Percentiles rank a stretch among this genome's conserved stretches.
These are phyloP conservation scores for Obelidium mucronatum DNA, from an alignment of 192 early-diverging fungal genomes.

Conservation along the genomic window DNA sequence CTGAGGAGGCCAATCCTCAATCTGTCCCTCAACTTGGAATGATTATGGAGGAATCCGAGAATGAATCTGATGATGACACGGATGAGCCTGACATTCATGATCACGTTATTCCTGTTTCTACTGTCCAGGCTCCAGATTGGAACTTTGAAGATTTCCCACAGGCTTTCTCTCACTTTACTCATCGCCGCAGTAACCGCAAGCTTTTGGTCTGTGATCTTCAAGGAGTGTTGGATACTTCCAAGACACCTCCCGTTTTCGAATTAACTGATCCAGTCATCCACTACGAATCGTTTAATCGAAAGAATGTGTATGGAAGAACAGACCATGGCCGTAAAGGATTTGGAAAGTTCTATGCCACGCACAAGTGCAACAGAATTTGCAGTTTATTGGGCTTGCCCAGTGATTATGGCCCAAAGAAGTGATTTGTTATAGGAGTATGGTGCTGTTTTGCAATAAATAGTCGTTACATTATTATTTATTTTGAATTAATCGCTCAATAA, in stretches of 20 bases:
- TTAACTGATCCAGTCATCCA: constrained; percentile 1
- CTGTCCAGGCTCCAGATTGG: neutral
- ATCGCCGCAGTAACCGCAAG: constrained; percentile 7
- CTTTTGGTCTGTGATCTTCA: neutral
- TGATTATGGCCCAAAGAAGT: no score
- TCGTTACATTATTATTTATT: no score
- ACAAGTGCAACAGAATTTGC: neutral
- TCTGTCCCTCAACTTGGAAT: neutral
- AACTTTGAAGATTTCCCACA: constrained; percentile 8
- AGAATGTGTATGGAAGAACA: constrained; percentile 11
- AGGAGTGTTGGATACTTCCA: neutral
- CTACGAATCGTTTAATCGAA: constrained; percentile 1
- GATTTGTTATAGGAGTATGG: no score
- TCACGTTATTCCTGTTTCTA: neutral
- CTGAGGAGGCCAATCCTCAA: neutral
- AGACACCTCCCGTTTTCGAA: neutral
- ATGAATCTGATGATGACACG: neutral
- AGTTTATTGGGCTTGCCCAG: neutral
- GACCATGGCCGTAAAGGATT: constrained; percentile 9
- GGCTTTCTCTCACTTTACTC: constrained; percentile 5
- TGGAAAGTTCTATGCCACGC: neutral
- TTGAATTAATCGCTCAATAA: no score
- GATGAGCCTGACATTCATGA: no score
- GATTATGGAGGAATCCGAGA: neutral
- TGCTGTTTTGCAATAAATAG: no score